These are phyloP conservation scores for Amaranthus cruentus DNA, from an alignment of 148 eudicot species.

Conservation along the genomic window DNA sequence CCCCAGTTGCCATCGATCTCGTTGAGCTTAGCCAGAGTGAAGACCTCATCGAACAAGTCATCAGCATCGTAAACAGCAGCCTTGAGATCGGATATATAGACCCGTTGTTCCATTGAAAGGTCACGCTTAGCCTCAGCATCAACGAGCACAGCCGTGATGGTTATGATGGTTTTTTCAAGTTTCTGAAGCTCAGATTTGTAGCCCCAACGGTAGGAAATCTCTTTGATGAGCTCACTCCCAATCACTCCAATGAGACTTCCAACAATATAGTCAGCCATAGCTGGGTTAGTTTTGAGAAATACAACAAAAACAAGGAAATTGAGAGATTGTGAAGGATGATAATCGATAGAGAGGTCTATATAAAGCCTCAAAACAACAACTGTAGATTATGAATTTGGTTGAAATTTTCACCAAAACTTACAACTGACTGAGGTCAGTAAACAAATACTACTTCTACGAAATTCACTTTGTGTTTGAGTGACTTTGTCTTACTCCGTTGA, in stretches of 20 bases:
- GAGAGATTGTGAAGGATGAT: too few species aligned
- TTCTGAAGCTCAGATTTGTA: background rate
- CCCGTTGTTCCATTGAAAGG: background rate
- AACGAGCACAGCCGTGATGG: constrained; percentile 3
- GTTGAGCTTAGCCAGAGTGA: constrained; percentile 1
- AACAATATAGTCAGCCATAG: too few species aligned
- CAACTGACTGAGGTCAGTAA: too few species aligned
- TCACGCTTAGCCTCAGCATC: constrained; percentile 11
- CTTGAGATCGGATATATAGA: constrained; percentile 12
- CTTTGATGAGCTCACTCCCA: background rate
- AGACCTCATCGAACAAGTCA: constrained; percentile 20
- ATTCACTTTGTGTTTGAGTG: too few species aligned
- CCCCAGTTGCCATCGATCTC: background rate
- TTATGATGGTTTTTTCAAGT: background rate
- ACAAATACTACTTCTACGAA: too few species aligned
- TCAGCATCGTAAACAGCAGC: constrained; percentile 21
- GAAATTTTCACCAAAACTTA: too few species aligned
- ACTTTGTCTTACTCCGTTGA: too few species aligned
- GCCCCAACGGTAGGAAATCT: background rate
- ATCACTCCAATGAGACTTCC: constrained; percentile 7
- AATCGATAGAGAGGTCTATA: too few species aligned
- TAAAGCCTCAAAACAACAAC: too few species aligned
- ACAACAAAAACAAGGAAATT: too few species aligned
- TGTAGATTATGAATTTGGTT: too few species aligned
- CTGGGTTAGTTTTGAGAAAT: too few species aligned